These are phyloP conservation scores for Sugiyamaella marilandica DNA, from an alignment of 805 yeast species.

Conservation along the genomic window DNA sequence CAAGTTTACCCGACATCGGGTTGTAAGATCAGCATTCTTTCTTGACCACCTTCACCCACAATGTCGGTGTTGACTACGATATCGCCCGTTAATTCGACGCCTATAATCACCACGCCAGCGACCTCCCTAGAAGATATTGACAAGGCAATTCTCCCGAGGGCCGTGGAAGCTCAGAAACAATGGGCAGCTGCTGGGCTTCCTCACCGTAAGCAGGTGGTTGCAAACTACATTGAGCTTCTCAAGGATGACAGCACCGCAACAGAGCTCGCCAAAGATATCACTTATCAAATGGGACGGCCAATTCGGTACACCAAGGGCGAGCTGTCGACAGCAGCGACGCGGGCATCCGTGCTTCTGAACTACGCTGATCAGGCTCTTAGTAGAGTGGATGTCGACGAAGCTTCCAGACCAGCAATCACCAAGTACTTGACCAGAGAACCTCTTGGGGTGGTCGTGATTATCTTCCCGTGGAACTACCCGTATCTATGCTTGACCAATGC, in stretches of 20 bases:
- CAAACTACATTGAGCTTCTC: conserved; percentile 24
- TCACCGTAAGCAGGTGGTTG: conserved; percentile 26
- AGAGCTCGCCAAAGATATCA: conserved; percentile 28
- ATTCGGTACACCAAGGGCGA: conserved; percentile 31
- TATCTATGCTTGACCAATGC: conserved; percentile 84
- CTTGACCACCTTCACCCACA: not conserved
- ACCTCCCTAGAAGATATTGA: conserved; percentile 23
- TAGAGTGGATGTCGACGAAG: conserved; percentile 28
- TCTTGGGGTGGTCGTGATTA: conserved; percentile 82
- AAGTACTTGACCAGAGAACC: conserved; percentile 58
- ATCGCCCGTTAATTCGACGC: conserved; percentile 29
- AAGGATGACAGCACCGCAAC: conserved; percentile 21
- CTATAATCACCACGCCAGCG: conserved; percentile 27
- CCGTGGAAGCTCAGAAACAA: conserved; percentile 24
- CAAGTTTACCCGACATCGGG: not conserved
- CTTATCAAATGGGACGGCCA: conserved; percentile 36
- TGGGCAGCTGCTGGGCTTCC: conserved; percentile 24
- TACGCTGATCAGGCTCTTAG: conserved; percentile 32
- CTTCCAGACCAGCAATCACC: conserved; percentile 24
- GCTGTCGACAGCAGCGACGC: conserved; percentile 28
- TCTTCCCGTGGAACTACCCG: conserved; percentile 94
- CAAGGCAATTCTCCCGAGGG: conserved; percentile 17
- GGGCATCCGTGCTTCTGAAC: conserved; percentile 27
- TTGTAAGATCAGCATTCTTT: not conserved
- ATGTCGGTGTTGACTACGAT: conserved; percentile 24